Conservation (phyloP, 2,329 filamentous ascomycete species). For the Xylariales sp. region DNA sequence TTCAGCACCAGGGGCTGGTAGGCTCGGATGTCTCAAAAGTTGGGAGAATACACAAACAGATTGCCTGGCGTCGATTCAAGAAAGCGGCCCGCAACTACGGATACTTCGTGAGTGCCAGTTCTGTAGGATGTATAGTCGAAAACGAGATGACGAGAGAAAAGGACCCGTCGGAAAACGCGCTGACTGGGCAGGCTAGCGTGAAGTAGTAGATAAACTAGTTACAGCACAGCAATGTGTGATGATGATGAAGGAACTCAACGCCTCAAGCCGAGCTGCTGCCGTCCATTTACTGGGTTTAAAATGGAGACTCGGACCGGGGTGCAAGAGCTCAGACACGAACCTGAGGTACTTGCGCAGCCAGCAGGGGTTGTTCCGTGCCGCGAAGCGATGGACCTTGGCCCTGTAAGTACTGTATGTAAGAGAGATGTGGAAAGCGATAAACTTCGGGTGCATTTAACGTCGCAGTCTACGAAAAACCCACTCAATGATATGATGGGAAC, state of each 20-base stretch:
- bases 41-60: too few relatives aligned
- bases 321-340: conserved; percentile 18
- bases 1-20: too few relatives aligned
- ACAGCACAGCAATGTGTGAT: too few relatives aligned
- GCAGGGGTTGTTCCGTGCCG: conserved; percentile 18
- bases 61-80: too few relatives aligned
- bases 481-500: too few relatives aligned
- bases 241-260: conserved; percentile 7
- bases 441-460: too few relatives aligned
- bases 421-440: too few relatives aligned
- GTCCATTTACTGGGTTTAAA: conserved; percentile 1
- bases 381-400: conserved; percentile 9
- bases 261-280: conserved; percentile 9
- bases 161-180: conserved; percentile 8
- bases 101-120: too few relatives aligned
- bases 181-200: conserved; percentile 2
- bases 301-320: conserved; percentile 12
- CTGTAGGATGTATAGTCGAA: not conserved
- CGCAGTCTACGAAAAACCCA: too few relatives aligned
- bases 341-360: conserved; percentile 10
- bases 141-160: not conserved
- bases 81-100: conserved; percentile 8
- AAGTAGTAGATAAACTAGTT: not conserved
- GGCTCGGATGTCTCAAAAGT: too few relatives aligned
- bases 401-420: too few relatives aligned